Evolutionary conservation across 208 protist genomes (phyloP).

Genomic region (Acanthamoeba divionensis): DNA sequence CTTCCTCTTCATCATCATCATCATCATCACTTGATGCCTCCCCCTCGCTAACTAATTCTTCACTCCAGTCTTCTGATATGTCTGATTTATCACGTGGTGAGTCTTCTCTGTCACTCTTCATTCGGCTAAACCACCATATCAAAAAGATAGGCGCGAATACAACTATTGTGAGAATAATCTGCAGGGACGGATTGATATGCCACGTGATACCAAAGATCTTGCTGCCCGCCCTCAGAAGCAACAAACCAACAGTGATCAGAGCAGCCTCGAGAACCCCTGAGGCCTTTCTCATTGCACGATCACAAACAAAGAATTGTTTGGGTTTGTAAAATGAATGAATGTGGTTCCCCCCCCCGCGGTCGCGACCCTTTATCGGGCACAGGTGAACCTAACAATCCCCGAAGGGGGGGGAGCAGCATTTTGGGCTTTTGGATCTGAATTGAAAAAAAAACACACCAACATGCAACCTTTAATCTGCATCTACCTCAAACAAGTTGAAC

Average conservation of each 20-base stretch:
- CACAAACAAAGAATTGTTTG: too few species aligned
- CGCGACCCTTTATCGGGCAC: too few species aligned
- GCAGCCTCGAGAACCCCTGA: neutral
- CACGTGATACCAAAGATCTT: neutral
- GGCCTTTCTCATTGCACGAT: too few species aligned
- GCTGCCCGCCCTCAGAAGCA: neutral
- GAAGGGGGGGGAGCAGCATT: too few species aligned
- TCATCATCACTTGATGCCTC: neutral
- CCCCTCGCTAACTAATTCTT: neutral
- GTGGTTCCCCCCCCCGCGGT: too few species aligned
- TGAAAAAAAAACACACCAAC: too few species aligned
- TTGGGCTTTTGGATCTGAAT: too few species aligned
- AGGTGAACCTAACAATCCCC: too few species aligned
- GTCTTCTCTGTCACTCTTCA: neutral
- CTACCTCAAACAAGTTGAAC: too few species aligned
- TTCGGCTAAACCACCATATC: neutral
- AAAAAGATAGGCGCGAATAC: slow-evolving; percentile 4
- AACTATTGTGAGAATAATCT: neutral
- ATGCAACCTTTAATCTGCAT: too few species aligned
- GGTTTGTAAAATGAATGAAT: too few species aligned
- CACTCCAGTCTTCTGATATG: neutral
- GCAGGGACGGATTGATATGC: neutral
- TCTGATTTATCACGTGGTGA: neutral
- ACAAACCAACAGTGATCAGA: slow-evolving; percentile 1
- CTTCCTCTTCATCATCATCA: neutral